Evolutionary conservation across 352 stramenopile species (phyloP).

Genomic region (Globisporangium paroecandrum): DNA sequence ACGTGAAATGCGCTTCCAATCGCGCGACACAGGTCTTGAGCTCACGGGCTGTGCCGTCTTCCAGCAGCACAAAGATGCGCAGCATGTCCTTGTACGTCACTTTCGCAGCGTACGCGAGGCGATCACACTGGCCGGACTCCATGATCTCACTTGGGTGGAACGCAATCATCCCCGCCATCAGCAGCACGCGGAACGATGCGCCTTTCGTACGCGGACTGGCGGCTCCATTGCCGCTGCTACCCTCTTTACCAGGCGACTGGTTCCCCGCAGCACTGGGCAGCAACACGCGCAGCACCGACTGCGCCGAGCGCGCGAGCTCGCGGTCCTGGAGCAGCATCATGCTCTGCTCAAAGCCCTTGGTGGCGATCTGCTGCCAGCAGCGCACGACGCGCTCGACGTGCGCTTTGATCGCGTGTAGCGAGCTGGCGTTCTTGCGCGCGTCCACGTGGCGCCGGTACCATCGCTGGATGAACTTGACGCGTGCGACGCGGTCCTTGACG

Average conservation of each 20-base stretch:
- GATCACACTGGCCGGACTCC: conserved; percentile 37
- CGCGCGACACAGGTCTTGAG: conserved; percentile 39
- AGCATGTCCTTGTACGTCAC: conserved; percentile 38
- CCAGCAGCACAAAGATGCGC: conserved; percentile 30
- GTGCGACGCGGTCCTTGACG: conserved; percentile 56
- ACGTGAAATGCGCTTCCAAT: conserved; percentile 54
- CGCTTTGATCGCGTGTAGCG: conserved; percentile 30
- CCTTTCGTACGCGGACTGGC: conserved; percentile 26
- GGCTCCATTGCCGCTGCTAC: background rate
- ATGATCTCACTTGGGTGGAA: conserved; percentile 65
- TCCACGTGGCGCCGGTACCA: conserved; percentile 61
- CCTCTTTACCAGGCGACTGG: conserved; percentile 13
- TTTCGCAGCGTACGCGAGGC: conserved; percentile 44
- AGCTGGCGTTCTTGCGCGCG: conserved; percentile 33
- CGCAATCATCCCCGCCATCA: conserved; percentile 76
- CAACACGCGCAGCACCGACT: conserved; percentile 55
- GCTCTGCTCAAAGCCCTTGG: conserved; percentile 47
- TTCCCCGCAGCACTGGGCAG: conserved; percentile 22
- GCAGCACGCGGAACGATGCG: conserved; percentile 54
- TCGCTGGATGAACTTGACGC: conserved; percentile 72
- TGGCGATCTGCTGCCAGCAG: conserved; percentile 42
- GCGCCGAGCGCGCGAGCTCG: conserved; percentile 41
- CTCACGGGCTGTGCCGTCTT: conserved; percentile 29
- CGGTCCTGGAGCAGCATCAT: conserved; percentile 65
- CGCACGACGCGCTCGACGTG: conserved; percentile 38